phyloP scores from a whole-genome alignment of 1,284 basidiomycete genomes.

The Sporisorium sorghi region DNA sequence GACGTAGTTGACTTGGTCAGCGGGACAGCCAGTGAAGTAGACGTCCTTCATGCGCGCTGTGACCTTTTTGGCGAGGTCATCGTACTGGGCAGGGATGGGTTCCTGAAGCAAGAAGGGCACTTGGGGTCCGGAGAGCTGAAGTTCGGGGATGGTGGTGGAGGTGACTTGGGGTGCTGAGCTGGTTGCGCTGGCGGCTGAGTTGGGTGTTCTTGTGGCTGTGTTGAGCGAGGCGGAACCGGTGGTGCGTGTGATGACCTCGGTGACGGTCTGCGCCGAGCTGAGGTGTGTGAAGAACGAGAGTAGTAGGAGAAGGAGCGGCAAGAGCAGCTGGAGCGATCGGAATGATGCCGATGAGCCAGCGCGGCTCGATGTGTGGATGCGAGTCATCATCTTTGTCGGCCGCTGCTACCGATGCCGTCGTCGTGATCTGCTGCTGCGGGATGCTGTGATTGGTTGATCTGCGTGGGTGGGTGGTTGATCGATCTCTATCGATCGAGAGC shows the following conservation, averaged over 20 bases:
- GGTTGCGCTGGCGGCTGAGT: conserved; percentile 17
- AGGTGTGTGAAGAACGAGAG: neutral
- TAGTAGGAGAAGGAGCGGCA: neutral
- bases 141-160: conserved; percentile 44
- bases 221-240: conserved; percentile 52
- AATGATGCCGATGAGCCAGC: conserved; percentile 16
- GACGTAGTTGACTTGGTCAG: conserved; percentile 40
- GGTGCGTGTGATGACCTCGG: conserved; percentile 31
- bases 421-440: neutral
- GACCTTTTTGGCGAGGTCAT: conserved; percentile 24
- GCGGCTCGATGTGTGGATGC: conserved; percentile 1
- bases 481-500: neutral
- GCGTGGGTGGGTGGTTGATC: neutral
- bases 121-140: conserved; percentile 41
- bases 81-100: conserved; percentile 35
- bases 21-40: conserved; percentile 55
- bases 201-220: conserved; percentile 19
- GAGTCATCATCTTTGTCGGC: conserved; percentile 11
- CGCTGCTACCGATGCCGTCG: neutral
- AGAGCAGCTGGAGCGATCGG: neutral
- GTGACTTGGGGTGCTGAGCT: conserved; percentile 24
- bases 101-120: conserved; percentile 50
- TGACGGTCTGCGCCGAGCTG: conserved; percentile 30
- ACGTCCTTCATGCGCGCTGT: conserved; percentile 46
- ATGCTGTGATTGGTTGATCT: neutral